These are phyloP conservation scores for Agarophyton chilense DNA, from an alignment of 23 red algal genomes.

Conservation along the genomic window DNA sequence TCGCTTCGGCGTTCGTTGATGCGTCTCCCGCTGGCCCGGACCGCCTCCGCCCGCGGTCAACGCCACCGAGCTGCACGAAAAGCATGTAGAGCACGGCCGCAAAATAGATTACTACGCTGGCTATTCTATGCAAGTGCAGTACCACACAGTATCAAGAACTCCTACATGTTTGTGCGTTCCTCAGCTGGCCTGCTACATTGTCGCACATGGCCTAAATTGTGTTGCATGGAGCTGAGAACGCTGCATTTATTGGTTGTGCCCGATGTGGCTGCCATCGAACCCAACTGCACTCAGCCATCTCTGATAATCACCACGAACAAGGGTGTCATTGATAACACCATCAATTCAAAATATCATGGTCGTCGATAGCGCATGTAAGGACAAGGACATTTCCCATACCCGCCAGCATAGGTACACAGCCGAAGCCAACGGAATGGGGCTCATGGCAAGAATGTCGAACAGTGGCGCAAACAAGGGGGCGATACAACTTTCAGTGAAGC, in stretches of 20 bases:
- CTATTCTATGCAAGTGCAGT: constrained; percentile 93
- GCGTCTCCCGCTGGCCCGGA: constrained; percentile 13
- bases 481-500: too few relatives aligned
- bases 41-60: constrained; percentile 74
- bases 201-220: constrained; percentile 96
- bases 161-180: constrained; percentile 87
- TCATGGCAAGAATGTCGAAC: too few relatives aligned
- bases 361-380: constrained; percentile 91
- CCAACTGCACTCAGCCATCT: constrained; percentile 60
- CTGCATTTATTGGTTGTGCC: constrained; percentile 82
- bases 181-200: constrained; percentile 92
- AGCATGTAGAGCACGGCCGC: constrained; percentile 70
- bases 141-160: constrained; percentile 91
- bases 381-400: constrained; percentile 95
- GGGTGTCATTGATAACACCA: constrained; percentile 96
- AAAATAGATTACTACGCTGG: constrained; percentile 95
- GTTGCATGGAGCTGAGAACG: constrained; percentile 79
- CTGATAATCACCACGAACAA: constrained; percentile 81
- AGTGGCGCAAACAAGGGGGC: too few relatives aligned
- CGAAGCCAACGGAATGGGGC: constrained; percentile 65
- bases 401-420: constrained; percentile 54
- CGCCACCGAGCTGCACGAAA: constrained; percentile 86
- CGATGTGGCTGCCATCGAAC: constrained; percentile 62
- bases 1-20: neutral
- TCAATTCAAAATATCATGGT: constrained; percentile 93